A percentile compares a stretch with the other conserved stretches of the same genome.
phyloP scores from a whole-genome alignment of 2,329 filamentous ascomycete genomes.

The Amauroascus verrucosus region DNA sequence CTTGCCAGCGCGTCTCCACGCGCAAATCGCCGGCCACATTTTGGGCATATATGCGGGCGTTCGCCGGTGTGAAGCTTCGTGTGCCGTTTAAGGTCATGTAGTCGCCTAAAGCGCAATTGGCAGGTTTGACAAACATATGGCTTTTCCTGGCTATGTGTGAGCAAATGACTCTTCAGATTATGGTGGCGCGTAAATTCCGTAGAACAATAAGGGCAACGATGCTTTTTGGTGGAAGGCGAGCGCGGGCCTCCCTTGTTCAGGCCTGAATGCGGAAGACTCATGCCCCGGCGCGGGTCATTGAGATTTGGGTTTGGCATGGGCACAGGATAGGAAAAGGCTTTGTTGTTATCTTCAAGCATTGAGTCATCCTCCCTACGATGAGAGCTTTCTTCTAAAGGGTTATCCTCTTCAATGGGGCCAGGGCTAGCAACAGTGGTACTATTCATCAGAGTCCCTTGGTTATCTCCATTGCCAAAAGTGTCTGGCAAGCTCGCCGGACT shows the following conservation, averaged over 20 bases:
- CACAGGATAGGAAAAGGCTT: slow-evolving; percentile 55
- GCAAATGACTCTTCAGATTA: slow-evolving; percentile 91
- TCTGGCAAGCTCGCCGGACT: slow-evolving; percentile 24
- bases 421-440: slow-evolving; percentile 41
- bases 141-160: slow-evolving; percentile 97
- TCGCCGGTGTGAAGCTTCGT: slow-evolving; percentile 95
- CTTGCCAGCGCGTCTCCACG: slow-evolving; percentile 88
- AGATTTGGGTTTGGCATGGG: slow-evolving; percentile 40
- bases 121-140: slow-evolving; percentile 92
- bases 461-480: slow-evolving; percentile 43
- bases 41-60: slow-evolving; percentile 86
- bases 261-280: slow-evolving; percentile 49
- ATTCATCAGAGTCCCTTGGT: slow-evolving; percentile 43
- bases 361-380: slow-evolving; percentile 30
- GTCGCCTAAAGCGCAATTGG: slow-evolving; percentile 76
- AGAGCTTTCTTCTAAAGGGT: slow-evolving; percentile 34
- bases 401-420: slow-evolving; percentile 37
- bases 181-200: slow-evolving; percentile 97
- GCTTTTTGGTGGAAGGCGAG: slow-evolving; percentile 72
- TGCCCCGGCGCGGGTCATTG: slow-evolving; percentile 46
- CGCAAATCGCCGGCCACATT: slow-evolving; percentile 89
- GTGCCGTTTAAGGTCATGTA: slow-evolving; percentile 93
- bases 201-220: slow-evolving; percentile 92
- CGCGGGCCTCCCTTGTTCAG: slow-evolving; percentile 49
- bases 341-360: slow-evolving; percentile 36